phyloP scores from a whole-genome alignment of 306 rosid species.

The Vicia faba region DNA sequence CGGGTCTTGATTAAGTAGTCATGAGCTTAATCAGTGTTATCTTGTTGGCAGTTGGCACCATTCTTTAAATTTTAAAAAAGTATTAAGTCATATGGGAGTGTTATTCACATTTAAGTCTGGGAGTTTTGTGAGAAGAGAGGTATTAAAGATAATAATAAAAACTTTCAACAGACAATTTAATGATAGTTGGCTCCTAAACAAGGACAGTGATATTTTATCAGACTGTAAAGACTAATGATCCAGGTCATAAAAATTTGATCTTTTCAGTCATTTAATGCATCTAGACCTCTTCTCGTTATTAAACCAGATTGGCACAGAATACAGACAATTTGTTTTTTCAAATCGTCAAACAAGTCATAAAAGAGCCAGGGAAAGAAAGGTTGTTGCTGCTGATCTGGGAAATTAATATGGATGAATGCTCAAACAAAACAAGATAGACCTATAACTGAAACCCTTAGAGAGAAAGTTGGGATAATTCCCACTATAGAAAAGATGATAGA shows the following conservation, averaged over 20 bases:
- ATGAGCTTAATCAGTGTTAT: not conserved
- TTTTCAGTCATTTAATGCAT: not conserved
- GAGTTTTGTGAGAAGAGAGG: slow-evolving; percentile 2
- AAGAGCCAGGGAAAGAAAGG: not conserved
- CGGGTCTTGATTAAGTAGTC: not conserved
- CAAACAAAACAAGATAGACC: not conserved
- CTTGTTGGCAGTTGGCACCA: not conserved
- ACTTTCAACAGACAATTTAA: no score
- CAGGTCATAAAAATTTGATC: not conserved
- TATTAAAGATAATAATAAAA: no score
- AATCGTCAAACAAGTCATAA: not conserved
- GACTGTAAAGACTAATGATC: slow-evolving; percentile 1
- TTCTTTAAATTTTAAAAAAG: slow-evolving; percentile 8
- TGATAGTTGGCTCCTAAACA: no score
- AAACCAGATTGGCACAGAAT: not conserved
- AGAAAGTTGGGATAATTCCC: not conserved
- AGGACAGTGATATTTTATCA: no score
- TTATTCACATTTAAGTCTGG: not conserved
- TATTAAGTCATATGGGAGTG: not conserved
- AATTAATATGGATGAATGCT: not conserved
- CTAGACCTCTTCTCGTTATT: not conserved
- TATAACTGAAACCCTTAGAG: not conserved
- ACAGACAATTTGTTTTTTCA: not conserved
- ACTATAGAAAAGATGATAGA: not conserved
- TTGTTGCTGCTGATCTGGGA: not conserved